Evolutionary conservation across 768 basidiomycete species (phyloP).

Genomic region (Rhodotorula sphaerocarpa): DNA sequence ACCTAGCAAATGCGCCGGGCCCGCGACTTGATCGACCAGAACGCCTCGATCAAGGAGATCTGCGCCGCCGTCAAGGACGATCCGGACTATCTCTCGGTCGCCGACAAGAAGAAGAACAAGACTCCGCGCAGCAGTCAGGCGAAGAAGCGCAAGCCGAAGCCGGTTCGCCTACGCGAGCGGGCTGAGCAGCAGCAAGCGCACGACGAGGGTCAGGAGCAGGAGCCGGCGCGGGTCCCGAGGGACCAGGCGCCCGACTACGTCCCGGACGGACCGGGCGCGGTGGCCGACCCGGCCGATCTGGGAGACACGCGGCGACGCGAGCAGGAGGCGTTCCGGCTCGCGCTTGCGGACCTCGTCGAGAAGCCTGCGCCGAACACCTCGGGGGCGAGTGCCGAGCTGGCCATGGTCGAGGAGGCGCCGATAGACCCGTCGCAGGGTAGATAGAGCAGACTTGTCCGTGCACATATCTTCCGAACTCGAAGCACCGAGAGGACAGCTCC

Average conservation of each 20-base stretch:
- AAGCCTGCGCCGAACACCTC: too few species aligned
- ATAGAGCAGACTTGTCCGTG: not conserved
- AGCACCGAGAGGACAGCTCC: too few species aligned
- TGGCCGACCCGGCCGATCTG: too few species aligned
- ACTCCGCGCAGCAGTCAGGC: not conserved
- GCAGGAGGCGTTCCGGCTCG: too few species aligned
- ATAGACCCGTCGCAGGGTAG: too few species aligned
- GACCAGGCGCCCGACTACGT: not conserved
- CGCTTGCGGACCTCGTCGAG: too few species aligned
- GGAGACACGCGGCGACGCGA: too few species aligned
- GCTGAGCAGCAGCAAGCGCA: too few species aligned
- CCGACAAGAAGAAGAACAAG: constrained; percentile 1
- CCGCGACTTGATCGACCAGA: constrained; percentile 13
- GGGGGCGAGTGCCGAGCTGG: too few species aligned
- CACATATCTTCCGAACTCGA: too few species aligned
- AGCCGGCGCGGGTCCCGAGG: not conserved
- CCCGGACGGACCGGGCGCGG: not conserved
- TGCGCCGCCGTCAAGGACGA: constrained; percentile 17
- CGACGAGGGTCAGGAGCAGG: too few species aligned
- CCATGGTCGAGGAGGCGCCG: too few species aligned
- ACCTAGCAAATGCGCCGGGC: constrained; percentile 35
- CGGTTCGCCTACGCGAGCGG: not conserved
- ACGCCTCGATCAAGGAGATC: constrained; percentile 24
- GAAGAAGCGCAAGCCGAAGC: not conserved
- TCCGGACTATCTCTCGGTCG: not conserved